Conservation (phyloP, 2,329 filamentous ascomycete species). For the Trichoderma aggressivum region DNA sequence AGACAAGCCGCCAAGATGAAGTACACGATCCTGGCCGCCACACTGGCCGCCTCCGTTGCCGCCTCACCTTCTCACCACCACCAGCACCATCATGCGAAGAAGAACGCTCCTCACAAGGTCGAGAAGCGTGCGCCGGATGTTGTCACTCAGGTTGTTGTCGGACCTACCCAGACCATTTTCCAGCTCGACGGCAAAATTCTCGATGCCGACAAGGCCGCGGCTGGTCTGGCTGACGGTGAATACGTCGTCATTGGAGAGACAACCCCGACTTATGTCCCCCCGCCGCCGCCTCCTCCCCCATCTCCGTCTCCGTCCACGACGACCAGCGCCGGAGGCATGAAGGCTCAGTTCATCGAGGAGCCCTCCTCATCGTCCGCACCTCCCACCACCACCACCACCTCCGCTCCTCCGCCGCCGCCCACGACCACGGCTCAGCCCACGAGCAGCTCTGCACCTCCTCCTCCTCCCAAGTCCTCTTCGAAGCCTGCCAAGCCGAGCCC, state of each 20-base stretch:
- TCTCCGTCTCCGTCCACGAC: constrained; percentile 21
- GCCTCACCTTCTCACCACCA: constrained; percentile 61
- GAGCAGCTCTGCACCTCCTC: constrained; percentile 28
- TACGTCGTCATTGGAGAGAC: constrained; percentile 64
- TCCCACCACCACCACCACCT: constrained; percentile 23
- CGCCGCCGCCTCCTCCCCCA: constrained; percentile 36
- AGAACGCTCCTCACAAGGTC: constrained; percentile 42
- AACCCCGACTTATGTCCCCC: constrained; percentile 50
- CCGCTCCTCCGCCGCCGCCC: constrained; percentile 19
- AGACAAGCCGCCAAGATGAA: constrained; percentile 42
- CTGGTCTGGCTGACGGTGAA: constrained; percentile 67
- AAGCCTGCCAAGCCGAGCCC: background rate
- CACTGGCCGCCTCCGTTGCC: constrained; percentile 49
- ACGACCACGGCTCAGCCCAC: constrained; percentile 22
- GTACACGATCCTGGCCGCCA: constrained; percentile 43
- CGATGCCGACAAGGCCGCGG: constrained; percentile 60
- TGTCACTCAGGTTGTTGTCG: constrained; percentile 54
- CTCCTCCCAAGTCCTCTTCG: constrained; percentile 15
- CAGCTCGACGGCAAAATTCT: constrained; percentile 64
- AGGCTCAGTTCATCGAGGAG: constrained; percentile 51
- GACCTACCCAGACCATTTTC: constrained; percentile 67
- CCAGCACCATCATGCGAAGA: constrained; percentile 56
- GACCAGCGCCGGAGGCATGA: constrained; percentile 32
- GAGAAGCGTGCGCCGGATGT: constrained; percentile 46
- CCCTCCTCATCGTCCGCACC: constrained; percentile 26